phyloP scores from a whole-genome alignment of 257 asterid species.

The Ajuga chamaepitys region DNA sequence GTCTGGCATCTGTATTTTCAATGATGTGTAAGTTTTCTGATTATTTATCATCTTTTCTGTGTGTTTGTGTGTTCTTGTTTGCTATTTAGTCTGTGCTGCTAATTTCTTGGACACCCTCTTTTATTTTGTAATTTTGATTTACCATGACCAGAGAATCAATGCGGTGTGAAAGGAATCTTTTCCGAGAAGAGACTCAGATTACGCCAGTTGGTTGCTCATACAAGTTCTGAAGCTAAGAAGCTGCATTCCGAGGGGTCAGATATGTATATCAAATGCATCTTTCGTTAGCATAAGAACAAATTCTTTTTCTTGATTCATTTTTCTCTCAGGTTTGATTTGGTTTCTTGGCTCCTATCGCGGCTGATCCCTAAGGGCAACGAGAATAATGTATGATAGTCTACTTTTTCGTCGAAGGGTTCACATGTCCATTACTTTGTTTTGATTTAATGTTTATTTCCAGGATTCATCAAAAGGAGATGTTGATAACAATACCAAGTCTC shows the following conservation, averaged over 20 bases:
- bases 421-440: constrained; percentile 2
- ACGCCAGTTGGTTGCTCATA: constrained; percentile 40
- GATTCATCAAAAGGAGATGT: constrained; percentile 25
- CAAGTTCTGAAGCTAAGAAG: constrained; percentile 31
- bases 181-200: constrained; percentile 50
- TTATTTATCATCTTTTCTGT: not conserved
- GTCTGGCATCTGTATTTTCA: not conserved
- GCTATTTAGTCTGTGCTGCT: not conserved
- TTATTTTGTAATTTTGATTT: constrained; percentile 13
- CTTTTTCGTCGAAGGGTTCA: constrained; percentile 14
- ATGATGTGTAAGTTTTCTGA: not conserved
- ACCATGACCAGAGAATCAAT: constrained; percentile 44
- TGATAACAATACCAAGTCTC: constrained; percentile 22
- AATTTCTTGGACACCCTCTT: constrained; percentile 1
- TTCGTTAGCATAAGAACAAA: constrained; percentile 3
- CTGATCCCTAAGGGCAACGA: constrained; percentile 37
- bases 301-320: constrained; percentile 17
- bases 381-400: constrained; percentile 32
- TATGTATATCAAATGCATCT: constrained; percentile 8
- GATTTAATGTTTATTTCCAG: constrained; percentile 22
- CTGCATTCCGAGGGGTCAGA: constrained; percentile 46
- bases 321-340: constrained; percentile 59
- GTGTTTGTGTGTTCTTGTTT: not conserved
- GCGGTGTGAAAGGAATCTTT: constrained; percentile 43
- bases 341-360: constrained; percentile 46